Base-by-base conservation (phyloP, 192 early-diverging fungal genomes). In the Rhizoclosmatium globosum region DNA sequence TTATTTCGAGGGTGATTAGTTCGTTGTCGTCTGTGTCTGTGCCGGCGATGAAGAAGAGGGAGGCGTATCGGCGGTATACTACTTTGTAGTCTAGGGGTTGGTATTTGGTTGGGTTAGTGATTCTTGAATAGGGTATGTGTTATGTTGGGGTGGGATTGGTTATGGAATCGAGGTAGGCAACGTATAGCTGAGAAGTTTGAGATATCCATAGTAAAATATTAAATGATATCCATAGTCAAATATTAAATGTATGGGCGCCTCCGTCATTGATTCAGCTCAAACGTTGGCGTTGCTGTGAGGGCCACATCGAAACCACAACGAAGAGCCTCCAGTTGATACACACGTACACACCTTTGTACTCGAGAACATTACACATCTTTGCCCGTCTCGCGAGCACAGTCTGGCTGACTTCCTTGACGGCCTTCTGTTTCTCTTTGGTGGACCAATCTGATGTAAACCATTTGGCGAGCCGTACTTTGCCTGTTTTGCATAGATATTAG, bases 341-440 rank as follows among this genome's bases (percentile, higher is more conserved):
- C 21, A 76, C 13, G 9, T 2, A 48, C 68, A 39, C 58, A 81
- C 92, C 94, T 88, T 96, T 96, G 84, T 97, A 96, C 85, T 99
- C 98, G 68, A 99, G 86, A 77, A 99, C 97, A 81, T 99, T 99
- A 87, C 96, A 98, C 94, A 98, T 97, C 84, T 96, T 97, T 3
- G 95, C 91, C 78, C 92, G 89, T 74, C 97, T 89, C 59, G 93
- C 85, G 4, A 98, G 86, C 0, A 98, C 97, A 21, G 96, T 91
- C 74, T 94, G 93, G 45, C 93, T 94, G 43, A 96, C 94, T 61
- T 99, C 96, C 83, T 98, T 98, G 46, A 97, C 90, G 69, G 94
- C 95, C 84, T 97, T 96, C 67, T 89, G 79, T 83, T 97, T 99
- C 83, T 99, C 96, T 85, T 99, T 99, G 21, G 67, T 66, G 17